Conservation (phyloP, 768 basidiomycete genomes). For the Holtermanniella nyarrowii region DNA sequence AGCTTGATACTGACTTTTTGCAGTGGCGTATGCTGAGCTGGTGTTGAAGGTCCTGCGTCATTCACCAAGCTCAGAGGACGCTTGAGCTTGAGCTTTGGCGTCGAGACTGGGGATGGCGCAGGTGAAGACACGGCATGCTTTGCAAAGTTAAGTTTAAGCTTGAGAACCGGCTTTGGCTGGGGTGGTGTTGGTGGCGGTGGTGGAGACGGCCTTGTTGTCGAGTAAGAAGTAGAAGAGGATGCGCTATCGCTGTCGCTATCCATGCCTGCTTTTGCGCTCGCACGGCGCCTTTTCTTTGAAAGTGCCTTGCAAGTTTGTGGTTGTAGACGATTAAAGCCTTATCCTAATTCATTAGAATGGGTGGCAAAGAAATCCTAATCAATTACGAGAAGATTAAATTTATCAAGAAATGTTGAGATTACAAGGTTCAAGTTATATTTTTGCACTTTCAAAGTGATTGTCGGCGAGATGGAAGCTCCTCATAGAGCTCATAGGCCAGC, state of each 20-base stretch:
- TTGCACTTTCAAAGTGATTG: slow-evolving; percentile 3
- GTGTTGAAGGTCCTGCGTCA: not conserved
- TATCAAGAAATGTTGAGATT: too few relatives aligned
- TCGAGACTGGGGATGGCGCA: not conserved
- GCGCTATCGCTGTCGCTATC: not conserved
- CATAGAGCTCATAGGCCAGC: slow-evolving; percentile 76
- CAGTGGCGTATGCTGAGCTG: slow-evolving; percentile 1
- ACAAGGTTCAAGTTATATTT: not conserved
- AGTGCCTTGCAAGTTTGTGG: too few relatives aligned
- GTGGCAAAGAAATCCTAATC: too few relatives aligned
- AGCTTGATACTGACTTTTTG: not conserved
- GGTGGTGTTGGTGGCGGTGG: not conserved
- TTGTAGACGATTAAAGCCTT: too few relatives aligned
- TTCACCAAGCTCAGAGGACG: slow-evolving; percentile 3
- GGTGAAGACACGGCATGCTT: not conserved
- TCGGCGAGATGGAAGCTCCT: slow-evolving; percentile 50
- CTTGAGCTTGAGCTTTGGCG: slow-evolving; percentile 7
- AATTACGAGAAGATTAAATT: too few relatives aligned
- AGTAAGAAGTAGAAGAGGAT: not conserved
- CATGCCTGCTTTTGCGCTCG: not conserved
- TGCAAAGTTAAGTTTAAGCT: slow-evolving; percentile 50
- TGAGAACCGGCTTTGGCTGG: slow-evolving; percentile 38
- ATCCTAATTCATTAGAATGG: too few relatives aligned
- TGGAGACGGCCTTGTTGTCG: too few relatives aligned
- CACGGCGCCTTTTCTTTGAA: too few relatives aligned